Conservation (phyloP, 2,329 filamentous ascomycete species). For the Stagonosporopsis tanaceti region DNA sequence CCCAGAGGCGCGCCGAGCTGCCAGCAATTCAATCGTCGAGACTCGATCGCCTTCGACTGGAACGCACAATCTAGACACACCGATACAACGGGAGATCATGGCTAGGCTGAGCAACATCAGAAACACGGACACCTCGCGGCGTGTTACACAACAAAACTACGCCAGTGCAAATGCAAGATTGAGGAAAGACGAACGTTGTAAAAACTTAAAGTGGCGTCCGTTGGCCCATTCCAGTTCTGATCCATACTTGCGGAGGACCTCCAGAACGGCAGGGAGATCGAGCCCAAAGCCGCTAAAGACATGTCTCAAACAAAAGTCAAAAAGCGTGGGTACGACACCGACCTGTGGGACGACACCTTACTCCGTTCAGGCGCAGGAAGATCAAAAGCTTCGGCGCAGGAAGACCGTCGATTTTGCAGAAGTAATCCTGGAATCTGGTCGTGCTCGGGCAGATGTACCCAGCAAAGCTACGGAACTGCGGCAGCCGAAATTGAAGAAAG, state of each 20-base stretch:
- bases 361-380: neutral
- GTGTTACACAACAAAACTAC: neutral
- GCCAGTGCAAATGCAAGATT: neutral
- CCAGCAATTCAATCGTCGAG: conserved; percentile 22
- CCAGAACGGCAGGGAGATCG: conserved; percentile 3
- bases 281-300: conserved; percentile 31
- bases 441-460: neutral
- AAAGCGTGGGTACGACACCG: conserved; percentile 32
- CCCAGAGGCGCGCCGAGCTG: conserved; percentile 13
- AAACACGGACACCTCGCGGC: neutral
- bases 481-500: no score
- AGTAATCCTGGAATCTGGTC: neutral
- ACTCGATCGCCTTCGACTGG: conserved; percentile 18
- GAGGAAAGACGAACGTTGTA: neutral
- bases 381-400: conserved; percentile 29
- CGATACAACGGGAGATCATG: neutral
- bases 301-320: conserved; percentile 37
- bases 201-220: neutral
- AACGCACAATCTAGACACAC: conserved; percentile 6
- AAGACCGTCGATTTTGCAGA: conserved; percentile 46
- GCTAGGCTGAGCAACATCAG: neutral
- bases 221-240: conserved; percentile 14
- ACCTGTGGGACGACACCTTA: conserved; percentile 7
- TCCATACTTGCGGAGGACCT: conserved; percentile 7
- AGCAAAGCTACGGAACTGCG: neutral